These are phyloP conservation scores for Pseudoscleropodium purum DNA, from an alignment of 225 moss, liverwort and hornwort genomes.

Conservation along the genomic window DNA sequence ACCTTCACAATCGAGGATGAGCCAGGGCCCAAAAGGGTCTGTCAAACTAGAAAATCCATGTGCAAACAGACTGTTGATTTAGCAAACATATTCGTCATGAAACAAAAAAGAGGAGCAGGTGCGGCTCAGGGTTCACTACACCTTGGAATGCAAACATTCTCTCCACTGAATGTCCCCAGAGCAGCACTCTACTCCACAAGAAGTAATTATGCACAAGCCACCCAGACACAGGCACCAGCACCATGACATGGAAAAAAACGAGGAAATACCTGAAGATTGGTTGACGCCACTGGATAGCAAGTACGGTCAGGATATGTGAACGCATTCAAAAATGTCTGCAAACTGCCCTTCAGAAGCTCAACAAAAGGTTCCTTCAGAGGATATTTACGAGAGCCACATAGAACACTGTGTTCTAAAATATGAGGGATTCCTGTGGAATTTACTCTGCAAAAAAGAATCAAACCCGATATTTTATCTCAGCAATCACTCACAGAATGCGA, in stretches of 20 bases:
- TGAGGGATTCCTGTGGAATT: conserved; percentile 96
- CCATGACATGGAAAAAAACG: not conserved
- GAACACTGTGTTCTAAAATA: conserved; percentile 89
- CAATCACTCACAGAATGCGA: not conserved
- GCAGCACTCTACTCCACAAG: not conserved
- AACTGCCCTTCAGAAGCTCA: conserved; percentile 90
- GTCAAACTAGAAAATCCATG: not conserved
- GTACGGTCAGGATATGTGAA: conserved; percentile 96
- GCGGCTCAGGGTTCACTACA: not conserved
- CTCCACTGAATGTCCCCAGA: not conserved
- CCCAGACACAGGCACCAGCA: not conserved
- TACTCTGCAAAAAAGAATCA: conserved; percentile 35
- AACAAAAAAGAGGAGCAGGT: not conserved
- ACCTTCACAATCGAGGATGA: not conserved
- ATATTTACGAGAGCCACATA: conserved; percentile 96
- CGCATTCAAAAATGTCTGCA: conserved; percentile 93
- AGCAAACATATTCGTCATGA: not conserved
- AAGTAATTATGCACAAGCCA: not conserved
- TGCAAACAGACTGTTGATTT: not conserved
- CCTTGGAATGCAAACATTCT: not conserved
- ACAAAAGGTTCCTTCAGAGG: conserved; percentile 96
- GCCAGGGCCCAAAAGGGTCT: not conserved
- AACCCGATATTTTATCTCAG: not conserved
- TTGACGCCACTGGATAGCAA: conserved; percentile 96
- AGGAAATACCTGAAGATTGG: conserved; percentile 66